Evolutionary conservation across 2,329 filamentous ascomycete genomes (phyloP), one percentile per base, ranked within the genome.

Genomic region (Calonectria pseudoturangicola): DNA sequence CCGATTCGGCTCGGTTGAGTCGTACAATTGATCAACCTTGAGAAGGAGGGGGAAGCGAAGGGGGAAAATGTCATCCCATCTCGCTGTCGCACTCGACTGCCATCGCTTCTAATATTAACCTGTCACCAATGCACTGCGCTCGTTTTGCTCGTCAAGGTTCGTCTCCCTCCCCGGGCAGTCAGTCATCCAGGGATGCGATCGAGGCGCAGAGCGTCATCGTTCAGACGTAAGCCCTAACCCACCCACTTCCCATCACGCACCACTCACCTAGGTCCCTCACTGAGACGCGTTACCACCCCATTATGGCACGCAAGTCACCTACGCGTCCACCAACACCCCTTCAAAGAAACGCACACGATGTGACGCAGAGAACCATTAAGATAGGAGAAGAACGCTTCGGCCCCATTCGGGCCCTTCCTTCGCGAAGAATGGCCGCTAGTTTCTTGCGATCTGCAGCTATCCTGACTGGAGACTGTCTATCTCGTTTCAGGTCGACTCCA

Each of bases 401-500:
- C 64, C 64, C 33, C 56, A 68, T 56, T 47, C 28, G 28, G 50
- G 43, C 60, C 72, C 50, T 71, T 60, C 51, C 69, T 41, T 65
- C 71, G 70, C 66, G 63, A 68, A 73, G 63, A 68, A 73, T 30
- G 70, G 54, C 54, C 33, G 54, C 43, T 63, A 72, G 48, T 66
- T 68, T 67, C 68, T 62, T 68, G 71, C 54, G 67, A 76, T 74
- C 70, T 73, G 68, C 72, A 50, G 58, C 71, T 54, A 66, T 75
- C 71, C 60, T 65, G 71, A 63, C 47, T 66, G 39, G 71, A 76
- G 72, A 66, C 71, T 71, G 69, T 77, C 71, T 50, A 65, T 73
- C 67, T 74, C 70, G 77, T 79, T 79, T 79, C 77, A 79, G 77
- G 77, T 78, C 66, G 68, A 66, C 70, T 79, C 73, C 73, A 65